A percentile compares a stretch with the other conserved stretches of the same genome.
Conservation (phyloP, 2,329 filamentous ascomycete genomes). For the Phialocephala sp. region DNA sequence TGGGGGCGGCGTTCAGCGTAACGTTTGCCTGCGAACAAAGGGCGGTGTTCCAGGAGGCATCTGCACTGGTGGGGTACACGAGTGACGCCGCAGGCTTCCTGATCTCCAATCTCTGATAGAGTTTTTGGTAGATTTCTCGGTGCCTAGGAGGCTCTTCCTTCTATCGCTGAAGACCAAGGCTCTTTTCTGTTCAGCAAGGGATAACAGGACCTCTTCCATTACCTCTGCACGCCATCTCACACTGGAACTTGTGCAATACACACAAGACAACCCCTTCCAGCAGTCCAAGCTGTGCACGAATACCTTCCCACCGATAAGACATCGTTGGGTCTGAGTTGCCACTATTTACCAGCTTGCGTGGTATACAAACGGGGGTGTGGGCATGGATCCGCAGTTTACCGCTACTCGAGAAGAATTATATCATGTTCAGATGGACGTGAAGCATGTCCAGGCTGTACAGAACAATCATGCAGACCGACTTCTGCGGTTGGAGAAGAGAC, state of each 20-base stretch:
- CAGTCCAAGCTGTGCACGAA: neutral
- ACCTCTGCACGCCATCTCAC: neutral
- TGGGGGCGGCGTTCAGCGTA: slow-evolving; percentile 38
- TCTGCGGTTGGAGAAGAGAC: slow-evolving; percentile 66
- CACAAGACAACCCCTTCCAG: neutral
- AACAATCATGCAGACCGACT: slow-evolving; percentile 67
- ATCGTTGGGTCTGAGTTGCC: neutral
- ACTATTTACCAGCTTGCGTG: neutral
- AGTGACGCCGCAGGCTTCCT: slow-evolving; percentile 1
- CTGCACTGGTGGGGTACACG: slow-evolving; percentile 19
- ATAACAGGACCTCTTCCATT: slow-evolving; percentile 17
- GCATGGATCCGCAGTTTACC: slow-evolving; percentile 69
- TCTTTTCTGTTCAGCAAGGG: neutral
- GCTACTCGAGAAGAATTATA: slow-evolving; percentile 68
- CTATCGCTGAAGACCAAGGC: neutral
- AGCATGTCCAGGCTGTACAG: slow-evolving; percentile 69
- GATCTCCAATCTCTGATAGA: neutral
- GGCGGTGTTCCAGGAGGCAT: slow-evolving; percentile 25
- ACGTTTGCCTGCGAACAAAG: slow-evolving; percentile 28
- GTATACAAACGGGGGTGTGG: slow-evolving; percentile 40
- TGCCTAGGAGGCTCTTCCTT: neutral
- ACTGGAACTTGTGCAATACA: neutral
- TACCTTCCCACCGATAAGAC: neutral
- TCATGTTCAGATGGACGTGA: slow-evolving; percentile 73
- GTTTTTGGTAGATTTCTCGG: neutral